Evolutionary conservation across 225 moss, liverwort and hornwort genomes (phyloP).

Genomic region (Ulota crispa): DNA sequence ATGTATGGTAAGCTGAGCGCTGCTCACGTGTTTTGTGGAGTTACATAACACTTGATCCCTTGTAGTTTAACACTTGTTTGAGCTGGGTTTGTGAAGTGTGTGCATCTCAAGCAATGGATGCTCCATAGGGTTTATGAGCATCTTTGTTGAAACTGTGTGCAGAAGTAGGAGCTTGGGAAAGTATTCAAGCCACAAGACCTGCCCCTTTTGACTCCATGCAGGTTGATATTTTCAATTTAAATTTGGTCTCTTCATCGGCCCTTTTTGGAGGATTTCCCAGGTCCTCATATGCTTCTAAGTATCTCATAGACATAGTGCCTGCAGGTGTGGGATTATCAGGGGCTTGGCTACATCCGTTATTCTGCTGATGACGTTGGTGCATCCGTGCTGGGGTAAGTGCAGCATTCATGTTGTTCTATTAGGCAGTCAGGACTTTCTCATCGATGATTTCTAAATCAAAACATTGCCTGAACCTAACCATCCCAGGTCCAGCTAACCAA

Average conservation of each 20-base stretch:
- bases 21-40: neutral
- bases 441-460: neutral
- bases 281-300: conserved; percentile 4
- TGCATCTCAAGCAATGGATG: conserved; percentile 15
- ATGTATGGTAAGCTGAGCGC: conserved; percentile 8
- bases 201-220: conserved; percentile 85
- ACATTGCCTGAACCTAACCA: neutral
- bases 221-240: conserved; percentile 36
- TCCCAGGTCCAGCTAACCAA: neutral
- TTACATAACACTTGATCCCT: neutral
- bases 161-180: conserved; percentile 89
- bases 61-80: conserved; percentile 14
- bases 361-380: conserved; percentile 87
- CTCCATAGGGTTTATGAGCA: conserved; percentile 13
- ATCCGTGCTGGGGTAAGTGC: conserved; percentile 69
- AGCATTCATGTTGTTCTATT: neutral
- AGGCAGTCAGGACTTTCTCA: neutral
- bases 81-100: conserved; percentile 13
- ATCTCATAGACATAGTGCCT: conserved; percentile 13
- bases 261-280: conserved; percentile 9
- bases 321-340: conserved; percentile 96
- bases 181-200: conserved; percentile 52
- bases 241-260: neutral
- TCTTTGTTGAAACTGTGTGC: conserved; percentile 27
- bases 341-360: conserved; percentile 85